These are phyloP conservation scores for Quercus wislizeni DNA, from an alignment of 306 rosid genomes.

Conservation along the genomic window DNA sequence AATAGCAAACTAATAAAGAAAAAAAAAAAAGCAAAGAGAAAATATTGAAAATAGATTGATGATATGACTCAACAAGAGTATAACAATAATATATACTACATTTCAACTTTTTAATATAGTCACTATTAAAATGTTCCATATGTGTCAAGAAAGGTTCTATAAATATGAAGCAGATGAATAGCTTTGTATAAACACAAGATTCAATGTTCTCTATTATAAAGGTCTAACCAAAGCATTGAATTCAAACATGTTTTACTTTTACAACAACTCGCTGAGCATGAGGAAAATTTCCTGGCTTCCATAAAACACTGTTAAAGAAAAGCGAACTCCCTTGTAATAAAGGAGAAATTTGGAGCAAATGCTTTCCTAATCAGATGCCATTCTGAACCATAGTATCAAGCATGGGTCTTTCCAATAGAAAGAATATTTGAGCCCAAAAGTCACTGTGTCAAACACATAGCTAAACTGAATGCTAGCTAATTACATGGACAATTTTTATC, in stretches of 20 bases:
- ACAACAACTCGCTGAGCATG: neutral
- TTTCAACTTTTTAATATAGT: neutral
- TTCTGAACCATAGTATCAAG: neutral
- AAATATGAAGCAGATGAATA: neutral
- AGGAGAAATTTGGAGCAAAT: neutral
- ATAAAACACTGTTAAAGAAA: neutral
- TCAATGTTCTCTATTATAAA: neutral
- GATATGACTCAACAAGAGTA: no score
- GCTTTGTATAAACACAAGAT: neutral
- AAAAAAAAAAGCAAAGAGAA: no score
- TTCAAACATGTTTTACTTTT: neutral
- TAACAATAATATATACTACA: no score
- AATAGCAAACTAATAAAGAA: no score
- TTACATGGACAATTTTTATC: neutral
- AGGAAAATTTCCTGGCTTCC: neutral
- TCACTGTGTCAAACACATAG: neutral
- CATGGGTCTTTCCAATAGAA: neutral
- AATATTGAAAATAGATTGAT: no score
- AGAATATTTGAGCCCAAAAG: neutral
- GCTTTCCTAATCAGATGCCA: neutral
- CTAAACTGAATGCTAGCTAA: neutral
- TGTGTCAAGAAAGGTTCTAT: neutral
- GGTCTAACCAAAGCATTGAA: neutral
- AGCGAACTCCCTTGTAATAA: neutral
- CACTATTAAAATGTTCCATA: neutral